Conservation (phyloP, 2,329 filamentous ascomycete species). For the Helotiales sp. region DNA sequence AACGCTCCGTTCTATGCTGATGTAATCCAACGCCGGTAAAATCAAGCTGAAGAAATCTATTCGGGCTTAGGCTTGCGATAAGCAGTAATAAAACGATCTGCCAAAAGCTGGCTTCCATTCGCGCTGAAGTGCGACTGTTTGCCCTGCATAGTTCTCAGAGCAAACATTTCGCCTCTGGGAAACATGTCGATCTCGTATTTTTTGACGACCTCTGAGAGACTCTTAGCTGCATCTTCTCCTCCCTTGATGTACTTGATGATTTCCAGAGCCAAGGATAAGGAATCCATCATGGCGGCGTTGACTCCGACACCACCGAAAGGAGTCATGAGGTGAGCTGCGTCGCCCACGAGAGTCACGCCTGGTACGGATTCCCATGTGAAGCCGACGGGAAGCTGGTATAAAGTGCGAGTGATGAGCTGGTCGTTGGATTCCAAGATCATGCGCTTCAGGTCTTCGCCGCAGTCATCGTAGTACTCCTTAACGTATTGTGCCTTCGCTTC, state of each 20-base stretch:
- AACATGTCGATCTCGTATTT: constrained; percentile 29
- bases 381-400: constrained; percentile 37
- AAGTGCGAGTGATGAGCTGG: constrained; percentile 19
- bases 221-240: constrained; percentile 9
- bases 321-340: constrained; percentile 50
- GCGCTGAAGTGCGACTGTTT: constrained; percentile 25
- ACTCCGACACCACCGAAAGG: constrained; percentile 50
- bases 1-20: not conserved
- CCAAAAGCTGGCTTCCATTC: constrained; percentile 8
- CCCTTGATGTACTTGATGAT: constrained; percentile 25
- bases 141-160: constrained; percentile 22
- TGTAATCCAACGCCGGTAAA: not conserved
- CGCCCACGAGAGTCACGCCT: constrained; percentile 49
- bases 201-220: constrained; percentile 14
- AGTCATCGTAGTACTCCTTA: constrained; percentile 21
- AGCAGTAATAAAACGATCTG: not conserved
- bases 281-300: constrained; percentile 47
- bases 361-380: constrained; percentile 29
- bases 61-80: not conserved
- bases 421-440: constrained; percentile 19
- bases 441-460: constrained; percentile 22
- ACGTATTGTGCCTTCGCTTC: constrained; percentile 14
- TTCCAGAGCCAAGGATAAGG: constrained; percentile 41
- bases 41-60: not conserved
- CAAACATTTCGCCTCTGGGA: constrained; percentile 19